These are phyloP conservation scores for Ascochyta lentis DNA, from an alignment of 2,329 filamentous ascomycete genomes.

Conservation along the genomic window DNA sequence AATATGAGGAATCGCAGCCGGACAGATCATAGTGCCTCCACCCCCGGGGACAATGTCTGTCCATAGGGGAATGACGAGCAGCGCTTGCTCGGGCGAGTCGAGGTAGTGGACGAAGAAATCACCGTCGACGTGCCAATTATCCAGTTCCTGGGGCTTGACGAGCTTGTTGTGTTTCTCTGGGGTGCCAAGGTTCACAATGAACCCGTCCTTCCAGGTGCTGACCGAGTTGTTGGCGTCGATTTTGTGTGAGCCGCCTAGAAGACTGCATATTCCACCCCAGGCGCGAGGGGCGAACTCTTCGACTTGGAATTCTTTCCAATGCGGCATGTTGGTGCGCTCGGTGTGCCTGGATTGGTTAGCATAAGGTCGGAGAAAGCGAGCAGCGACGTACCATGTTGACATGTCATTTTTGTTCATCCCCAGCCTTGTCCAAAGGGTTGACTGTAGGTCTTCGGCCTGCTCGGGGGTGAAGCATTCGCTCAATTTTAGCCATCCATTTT, in stretches of 20 bases:
- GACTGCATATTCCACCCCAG: conserved; percentile 70
- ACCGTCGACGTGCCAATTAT: conserved; percentile 72
- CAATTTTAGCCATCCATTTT: conserved; percentile 63
- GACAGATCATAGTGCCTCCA: conserved; percentile 71
- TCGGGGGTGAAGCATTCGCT: conserved; percentile 59
- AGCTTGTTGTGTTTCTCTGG: conserved; percentile 57
- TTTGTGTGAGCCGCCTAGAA: conserved; percentile 65
- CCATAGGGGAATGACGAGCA: conserved; percentile 73
- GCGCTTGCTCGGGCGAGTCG: conserved; percentile 71
- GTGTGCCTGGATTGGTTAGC: conserved; percentile 45
- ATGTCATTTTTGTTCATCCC: conserved; percentile 69
- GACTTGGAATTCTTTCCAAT: conserved; percentile 62
- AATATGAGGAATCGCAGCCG: conserved; percentile 63
- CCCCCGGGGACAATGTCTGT: conserved; percentile 66
- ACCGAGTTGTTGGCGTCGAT: conserved; percentile 46
- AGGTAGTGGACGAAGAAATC: conserved; percentile 77
- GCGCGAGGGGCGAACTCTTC: conserved; percentile 67
- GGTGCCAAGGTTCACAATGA: conserved; percentile 74
- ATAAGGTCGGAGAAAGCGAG: not conserved
- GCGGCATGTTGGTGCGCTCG: conserved; percentile 69
- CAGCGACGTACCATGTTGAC: conserved; percentile 62
- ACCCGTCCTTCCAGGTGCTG: conserved; percentile 68
- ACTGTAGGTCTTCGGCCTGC: conserved; percentile 57
- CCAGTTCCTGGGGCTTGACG: conserved; percentile 60
- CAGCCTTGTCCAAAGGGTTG: conserved; percentile 67